Evolutionary conservation across 139 green algal species (phyloP).

Genomic region (Closterium sp.): DNA sequence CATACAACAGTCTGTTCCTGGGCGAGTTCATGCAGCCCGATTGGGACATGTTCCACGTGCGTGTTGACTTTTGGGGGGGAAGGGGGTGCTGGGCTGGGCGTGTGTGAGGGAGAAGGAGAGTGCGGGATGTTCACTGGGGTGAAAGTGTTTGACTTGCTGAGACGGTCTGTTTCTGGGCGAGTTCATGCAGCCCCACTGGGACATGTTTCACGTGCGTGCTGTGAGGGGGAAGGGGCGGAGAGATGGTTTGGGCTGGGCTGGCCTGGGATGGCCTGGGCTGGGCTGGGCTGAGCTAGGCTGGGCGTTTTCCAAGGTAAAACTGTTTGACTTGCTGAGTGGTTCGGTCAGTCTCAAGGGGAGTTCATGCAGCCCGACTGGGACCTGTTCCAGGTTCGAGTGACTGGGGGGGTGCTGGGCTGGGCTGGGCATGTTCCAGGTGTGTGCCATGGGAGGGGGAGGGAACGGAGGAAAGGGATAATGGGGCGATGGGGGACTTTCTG

Average conservation of each 20-base stretch:
- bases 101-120: too few relatives aligned
- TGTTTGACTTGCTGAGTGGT: neutral
- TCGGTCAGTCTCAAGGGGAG: constrained; percentile 67
- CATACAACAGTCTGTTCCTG: constrained; percentile 70
- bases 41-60: constrained; percentile 65
- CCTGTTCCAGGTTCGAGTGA: neutral
- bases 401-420: too few relatives aligned
- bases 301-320: too few relatives aligned
- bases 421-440: neutral
- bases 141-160: neutral
- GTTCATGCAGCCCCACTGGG: constrained; percentile 60
- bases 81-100: too few relatives aligned
- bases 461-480: too few relatives aligned
- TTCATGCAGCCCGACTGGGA: constrained; percentile 32
- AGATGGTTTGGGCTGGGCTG: too few relatives aligned
- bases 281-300: too few relatives aligned
- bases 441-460: neutral
- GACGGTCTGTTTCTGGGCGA: constrained; percentile 67
- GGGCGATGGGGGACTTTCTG: too few relatives aligned
- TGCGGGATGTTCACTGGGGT: too few relatives aligned
- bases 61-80: neutral
- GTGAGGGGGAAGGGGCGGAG: too few relatives aligned
- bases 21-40: constrained; percentile 59
- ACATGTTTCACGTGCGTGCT: constrained; percentile 59
- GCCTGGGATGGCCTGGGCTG: too few relatives aligned